Percentiles rank a stretch among this genome's conserved stretches.
These are phyloP conservation scores for Coriaria nepalensis DNA, from an alignment of 306 rosid genomes.

Conservation along the genomic window DNA sequence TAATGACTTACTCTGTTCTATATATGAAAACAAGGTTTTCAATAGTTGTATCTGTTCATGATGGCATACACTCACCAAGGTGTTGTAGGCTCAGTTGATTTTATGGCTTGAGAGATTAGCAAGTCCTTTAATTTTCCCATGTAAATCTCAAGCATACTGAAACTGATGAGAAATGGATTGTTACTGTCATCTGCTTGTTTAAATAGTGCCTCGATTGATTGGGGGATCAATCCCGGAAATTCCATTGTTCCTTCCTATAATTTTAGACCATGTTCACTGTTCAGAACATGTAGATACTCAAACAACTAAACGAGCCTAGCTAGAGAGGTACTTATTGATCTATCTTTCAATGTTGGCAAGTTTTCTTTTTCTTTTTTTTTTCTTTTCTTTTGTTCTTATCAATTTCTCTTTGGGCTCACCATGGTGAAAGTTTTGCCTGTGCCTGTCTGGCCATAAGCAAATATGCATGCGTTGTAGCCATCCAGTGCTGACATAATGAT, in stretches of 20 bases:
- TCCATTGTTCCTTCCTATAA: conserved; percentile 25
- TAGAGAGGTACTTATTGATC: too few relatives aligned
- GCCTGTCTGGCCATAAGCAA: conserved; percentile 34
- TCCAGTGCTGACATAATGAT: conserved; percentile 27
- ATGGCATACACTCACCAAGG: conserved; percentile 21
- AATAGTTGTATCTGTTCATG: neutral
- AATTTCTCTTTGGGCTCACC: conserved; percentile 13
- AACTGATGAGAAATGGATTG: conserved; percentile 17
- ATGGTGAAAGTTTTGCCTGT: conserved; percentile 33
- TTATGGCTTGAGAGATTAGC: conserved; percentile 22
- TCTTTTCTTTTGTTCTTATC: too few relatives aligned
- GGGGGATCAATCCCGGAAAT: conserved; percentile 26
- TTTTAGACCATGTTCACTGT: conserved; percentile 8
- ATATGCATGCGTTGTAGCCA: conserved; percentile 31
- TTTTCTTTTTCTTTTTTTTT: too few relatives aligned
- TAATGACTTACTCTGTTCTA: too few relatives aligned
- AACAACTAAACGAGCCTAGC: too few relatives aligned
- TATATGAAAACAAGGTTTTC: too few relatives aligned
- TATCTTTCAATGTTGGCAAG: too few relatives aligned
- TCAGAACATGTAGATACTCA: neutral
- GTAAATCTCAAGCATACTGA: conserved; percentile 40
- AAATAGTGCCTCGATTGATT: conserved; percentile 25
- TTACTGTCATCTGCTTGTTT: conserved; percentile 22
- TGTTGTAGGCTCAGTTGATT: conserved; percentile 20
- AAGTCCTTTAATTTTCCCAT: conserved; percentile 30